phyloP scores from a whole-genome alignment of 805 yeast species.

The Barnettozyma sucrosica region DNA sequence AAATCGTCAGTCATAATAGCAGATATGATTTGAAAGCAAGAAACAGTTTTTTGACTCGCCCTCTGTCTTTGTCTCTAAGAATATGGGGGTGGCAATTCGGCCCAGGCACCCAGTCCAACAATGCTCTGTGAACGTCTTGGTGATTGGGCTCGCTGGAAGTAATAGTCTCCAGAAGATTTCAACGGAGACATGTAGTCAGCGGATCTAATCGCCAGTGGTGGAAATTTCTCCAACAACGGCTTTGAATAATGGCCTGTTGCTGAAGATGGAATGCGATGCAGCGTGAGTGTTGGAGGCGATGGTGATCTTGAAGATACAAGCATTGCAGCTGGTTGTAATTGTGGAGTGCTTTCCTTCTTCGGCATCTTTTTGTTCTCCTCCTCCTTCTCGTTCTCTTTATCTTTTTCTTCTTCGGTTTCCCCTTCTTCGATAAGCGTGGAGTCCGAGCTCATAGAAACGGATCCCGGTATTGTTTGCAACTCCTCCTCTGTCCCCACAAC shows the following conservation, averaged over 20 bases:
- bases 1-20: neutral
- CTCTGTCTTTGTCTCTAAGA: neutral
- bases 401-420: neutral
- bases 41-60: neutral
- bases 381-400: neutral
- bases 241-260: conserved; percentile 3
- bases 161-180: conserved; percentile 12
- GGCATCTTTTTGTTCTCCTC: neutral
- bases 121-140: conserved; percentile 24
- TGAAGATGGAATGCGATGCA: neutral
- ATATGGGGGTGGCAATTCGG: conserved; percentile 17
- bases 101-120: conserved; percentile 17
- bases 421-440: conserved; percentile 18
- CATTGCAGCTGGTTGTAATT: neutral
- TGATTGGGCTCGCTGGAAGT: conserved; percentile 15
- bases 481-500: neutral
- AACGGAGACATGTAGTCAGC: conserved; percentile 10
- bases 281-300: neutral
- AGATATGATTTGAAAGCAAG: neutral
- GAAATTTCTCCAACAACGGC: conserved; percentile 17
- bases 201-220: conserved; percentile 6
- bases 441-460: conserved; percentile 17
- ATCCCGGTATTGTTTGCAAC: conserved; percentile 4
- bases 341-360: too few relatives aligned
- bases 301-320: neutral